These are phyloP conservation scores for Fusarium sarcochroum DNA, from an alignment of 2,329 filamentous ascomycete species.

Conservation along the genomic window DNA sequence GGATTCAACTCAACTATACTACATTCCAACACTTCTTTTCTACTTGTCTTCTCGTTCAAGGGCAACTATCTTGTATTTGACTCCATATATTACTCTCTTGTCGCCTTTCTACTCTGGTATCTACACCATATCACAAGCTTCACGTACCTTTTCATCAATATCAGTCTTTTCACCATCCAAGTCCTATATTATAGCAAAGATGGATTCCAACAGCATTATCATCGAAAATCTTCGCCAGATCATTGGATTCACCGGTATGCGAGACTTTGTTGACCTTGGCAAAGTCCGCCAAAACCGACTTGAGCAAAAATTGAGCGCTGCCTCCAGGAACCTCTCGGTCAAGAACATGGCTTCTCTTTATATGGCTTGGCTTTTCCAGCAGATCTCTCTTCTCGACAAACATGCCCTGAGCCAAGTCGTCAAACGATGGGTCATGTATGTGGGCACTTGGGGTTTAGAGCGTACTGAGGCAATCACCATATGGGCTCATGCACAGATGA, in stretches of 20 bases:
- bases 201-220: conserved; percentile 39
- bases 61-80: no score
- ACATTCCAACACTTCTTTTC: neutral
- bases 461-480: neutral
- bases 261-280: conserved; percentile 40
- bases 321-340: conserved; percentile 15
- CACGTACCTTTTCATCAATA: neutral
- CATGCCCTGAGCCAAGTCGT: neutral
- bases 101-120: neutral
- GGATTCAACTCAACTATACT: neutral
- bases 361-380: conserved; percentile 49
- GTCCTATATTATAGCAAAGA: conserved; percentile 8
- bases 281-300: conserved; percentile 46
- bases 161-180: neutral
- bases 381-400: neutral
- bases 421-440: neutral
- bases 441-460: neutral
- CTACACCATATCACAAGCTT: neutral
- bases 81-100: neutral
- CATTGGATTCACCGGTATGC: conserved; percentile 45
- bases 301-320: conserved; percentile 36
- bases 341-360: conserved; percentile 46
- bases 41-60: no score
- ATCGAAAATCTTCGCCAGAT: conserved; percentile 39
- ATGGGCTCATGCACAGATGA: neutral